Base-by-base conservation (phyloP, 2,329 filamentous ascomycete species). In the Diaporthe batatas region DNA sequence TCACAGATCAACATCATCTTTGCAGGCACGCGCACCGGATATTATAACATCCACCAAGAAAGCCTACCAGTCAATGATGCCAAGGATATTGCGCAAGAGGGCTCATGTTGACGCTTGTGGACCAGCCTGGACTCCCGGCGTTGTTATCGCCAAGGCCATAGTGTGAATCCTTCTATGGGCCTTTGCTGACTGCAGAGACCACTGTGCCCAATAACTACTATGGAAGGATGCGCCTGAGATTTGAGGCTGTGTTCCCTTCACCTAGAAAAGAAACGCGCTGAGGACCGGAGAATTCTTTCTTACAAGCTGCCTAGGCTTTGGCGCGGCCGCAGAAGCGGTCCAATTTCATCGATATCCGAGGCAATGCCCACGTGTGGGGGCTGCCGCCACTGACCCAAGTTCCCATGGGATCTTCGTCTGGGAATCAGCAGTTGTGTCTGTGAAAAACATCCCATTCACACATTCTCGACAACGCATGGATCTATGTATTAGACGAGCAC, bases 191-290 rank as follows among this genome's bases (percentile, higher is more conserved):
- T 67, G 62, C 62, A 67, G 62, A 53, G 8, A 51, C 23, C 21
- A 29, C 47, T 7, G 21, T 23, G 62, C n/a, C 62, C 62, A 67
- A 67, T 67, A 32, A 14, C 47, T n/a, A 53, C 32, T 21, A 53
- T 32, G 2, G 14, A 67, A 21, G n/a, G 62, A 25, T 36, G 29
- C 62, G 62, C 62, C 29, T 65, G 62, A 65, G 44, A 53, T 39
- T 53, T 34, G 62, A 53, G 62, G 62, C 62, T 53, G 47, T 67
- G 62, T 14, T 53, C 29, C 32, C 23, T 18, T 51, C 47, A 25
- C 62, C n/a, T 39, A 67, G 62, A 67, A 67, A 67, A 67, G 62
- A 51, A 67, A 21, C 62, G n/a, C 34, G 62, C 47, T 67, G 62
- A 53, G 44, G 21, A 34, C n/a, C 62, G 62, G 62, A 67, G 62